Conservation (phyloP, 164 flowering plant species). For the Kalanchoe fedtschenkoi region DNA sequence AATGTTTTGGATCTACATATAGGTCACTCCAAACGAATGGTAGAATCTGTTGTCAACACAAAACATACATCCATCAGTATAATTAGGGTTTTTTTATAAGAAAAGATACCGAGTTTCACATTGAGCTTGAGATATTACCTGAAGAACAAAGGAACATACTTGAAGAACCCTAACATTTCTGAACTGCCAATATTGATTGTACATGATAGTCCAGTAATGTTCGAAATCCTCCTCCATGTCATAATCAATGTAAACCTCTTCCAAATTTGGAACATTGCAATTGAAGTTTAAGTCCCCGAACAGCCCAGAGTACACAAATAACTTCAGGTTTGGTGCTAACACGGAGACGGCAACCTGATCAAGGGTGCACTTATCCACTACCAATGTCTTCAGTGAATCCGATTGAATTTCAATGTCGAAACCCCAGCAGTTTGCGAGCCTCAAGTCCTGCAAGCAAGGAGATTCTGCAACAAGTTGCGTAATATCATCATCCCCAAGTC, state of each 20-base stretch:
- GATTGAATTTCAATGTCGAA: background rate
- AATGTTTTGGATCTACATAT: slow-evolving; percentile 12
- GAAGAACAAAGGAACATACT: slow-evolving; percentile 1
- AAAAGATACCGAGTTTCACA: background rate
- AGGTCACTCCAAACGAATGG: background rate
- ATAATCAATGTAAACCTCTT: background rate
- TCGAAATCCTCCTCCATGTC: background rate
- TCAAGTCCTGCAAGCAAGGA: background rate
- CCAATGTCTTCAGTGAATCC: background rate
- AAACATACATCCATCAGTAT: background rate
- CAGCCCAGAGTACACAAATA: background rate
- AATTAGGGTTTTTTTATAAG: too few species aligned
- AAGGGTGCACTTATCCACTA: slow-evolving; percentile 1
- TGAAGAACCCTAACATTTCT: slow-evolving; percentile 2
- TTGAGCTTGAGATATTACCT: background rate
- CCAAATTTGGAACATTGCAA: background rate
- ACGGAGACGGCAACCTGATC: slow-evolving; percentile 1
- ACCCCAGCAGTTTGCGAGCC: background rate
- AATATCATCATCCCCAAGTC: background rate
- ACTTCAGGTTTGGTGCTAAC: background rate
- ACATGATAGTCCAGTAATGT: background rate
- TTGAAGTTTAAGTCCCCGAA: background rate
- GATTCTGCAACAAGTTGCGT: background rate
- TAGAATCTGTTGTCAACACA: background rate
- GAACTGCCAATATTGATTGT: background rate